These are phyloP conservation scores for Termitomyces sp. DNA, from an alignment of 768 basidiomycete species.

Conservation along the genomic window DNA sequence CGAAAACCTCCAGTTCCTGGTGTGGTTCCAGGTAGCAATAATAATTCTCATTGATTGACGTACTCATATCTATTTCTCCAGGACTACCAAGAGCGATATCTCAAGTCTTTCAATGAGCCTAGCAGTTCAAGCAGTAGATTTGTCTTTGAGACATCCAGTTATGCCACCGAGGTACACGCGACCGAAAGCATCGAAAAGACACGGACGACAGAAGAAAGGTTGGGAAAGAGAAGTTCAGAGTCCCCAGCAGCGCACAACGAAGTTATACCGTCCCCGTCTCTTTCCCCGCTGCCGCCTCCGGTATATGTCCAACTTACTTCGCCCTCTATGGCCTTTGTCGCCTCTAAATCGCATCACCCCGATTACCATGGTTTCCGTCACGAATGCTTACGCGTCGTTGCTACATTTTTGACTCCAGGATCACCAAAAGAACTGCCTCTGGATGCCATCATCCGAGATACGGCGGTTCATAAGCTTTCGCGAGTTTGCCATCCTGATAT, in stretches of 20 bases:
- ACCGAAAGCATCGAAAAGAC: constrained; percentile 13
- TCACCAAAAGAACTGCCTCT: constrained; percentile 23
- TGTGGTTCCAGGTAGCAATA: constrained; percentile 27
- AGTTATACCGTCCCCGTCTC: constrained; percentile 2
- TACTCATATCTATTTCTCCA: constrained; percentile 7
- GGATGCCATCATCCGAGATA: constrained; percentile 19
- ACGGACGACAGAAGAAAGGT: constrained; percentile 13
- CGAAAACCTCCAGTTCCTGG: constrained; percentile 28
- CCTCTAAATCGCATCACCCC: background rate
- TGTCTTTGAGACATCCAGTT: constrained; percentile 8
- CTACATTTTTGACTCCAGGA: constrained; percentile 26
- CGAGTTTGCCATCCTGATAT: constrained; percentile 29
- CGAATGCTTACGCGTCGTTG: constrained; percentile 22
- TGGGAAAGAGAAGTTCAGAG: background rate
- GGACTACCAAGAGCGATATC: constrained; percentile 30
- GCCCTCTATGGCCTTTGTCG: constrained; percentile 5
- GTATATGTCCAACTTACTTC: constrained; percentile 12
- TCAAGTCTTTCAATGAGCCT: constrained; percentile 18
- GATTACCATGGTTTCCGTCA: constrained; percentile 13
- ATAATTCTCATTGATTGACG: constrained; percentile 4
- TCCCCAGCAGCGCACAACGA: constrained; percentile 1
- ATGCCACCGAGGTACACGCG: constrained; percentile 5
- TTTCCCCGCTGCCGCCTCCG: constrained; percentile 6
- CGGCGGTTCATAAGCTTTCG: constrained; percentile 20
- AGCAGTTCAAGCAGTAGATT: constrained; percentile 18